Percentiles rank a stretch among this genome's conserved stretches.
Evolutionary conservation across 768 basidiomycete species (phyloP).

Genomic region (Lactarius akahatsu): DNA sequence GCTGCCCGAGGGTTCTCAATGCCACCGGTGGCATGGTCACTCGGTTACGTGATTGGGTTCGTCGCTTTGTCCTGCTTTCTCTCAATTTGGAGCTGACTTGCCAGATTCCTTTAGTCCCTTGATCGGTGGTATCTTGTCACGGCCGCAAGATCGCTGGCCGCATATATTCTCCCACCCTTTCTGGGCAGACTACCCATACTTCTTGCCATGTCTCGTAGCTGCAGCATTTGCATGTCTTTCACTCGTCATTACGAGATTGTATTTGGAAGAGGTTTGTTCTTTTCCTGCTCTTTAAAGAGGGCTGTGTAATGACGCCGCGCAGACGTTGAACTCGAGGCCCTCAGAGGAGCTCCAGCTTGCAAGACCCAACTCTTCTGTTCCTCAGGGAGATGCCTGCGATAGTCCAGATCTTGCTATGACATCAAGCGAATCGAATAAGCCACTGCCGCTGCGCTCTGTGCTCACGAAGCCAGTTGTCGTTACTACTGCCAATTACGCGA

Average conservation of each 20-base stretch:
- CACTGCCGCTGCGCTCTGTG: constrained; percentile 36
- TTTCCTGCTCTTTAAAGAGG: background rate
- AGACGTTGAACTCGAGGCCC: background rate
- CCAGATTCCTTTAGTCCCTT: constrained; percentile 17
- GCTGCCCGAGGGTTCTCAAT: background rate
- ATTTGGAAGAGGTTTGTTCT: constrained; percentile 8
- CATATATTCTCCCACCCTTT: constrained; percentile 23
- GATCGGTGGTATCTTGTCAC: constrained; percentile 29
- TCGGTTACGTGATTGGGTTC: constrained; percentile 18
- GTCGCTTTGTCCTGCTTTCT: background rate
- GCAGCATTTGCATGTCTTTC: background rate
- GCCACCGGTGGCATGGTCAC: background rate
- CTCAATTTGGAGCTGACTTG: background rate
- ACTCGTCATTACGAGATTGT: background rate
- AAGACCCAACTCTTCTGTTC: background rate
- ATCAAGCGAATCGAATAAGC: constrained; percentile 1
- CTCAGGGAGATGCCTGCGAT: background rate
- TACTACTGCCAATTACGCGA: constrained; percentile 43
- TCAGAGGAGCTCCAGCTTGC: background rate
- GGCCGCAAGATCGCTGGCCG: constrained; percentile 29
- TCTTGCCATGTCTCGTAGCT: constrained; percentile 28
- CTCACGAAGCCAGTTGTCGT: constrained; percentile 36
- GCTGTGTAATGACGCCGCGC: background rate
- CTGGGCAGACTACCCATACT: constrained; percentile 31
- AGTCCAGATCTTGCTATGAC: background rate